Conservation (phyloP, 2,329 filamentous ascomycete genomes). For the Trichoderma guizhouense region DNA sequence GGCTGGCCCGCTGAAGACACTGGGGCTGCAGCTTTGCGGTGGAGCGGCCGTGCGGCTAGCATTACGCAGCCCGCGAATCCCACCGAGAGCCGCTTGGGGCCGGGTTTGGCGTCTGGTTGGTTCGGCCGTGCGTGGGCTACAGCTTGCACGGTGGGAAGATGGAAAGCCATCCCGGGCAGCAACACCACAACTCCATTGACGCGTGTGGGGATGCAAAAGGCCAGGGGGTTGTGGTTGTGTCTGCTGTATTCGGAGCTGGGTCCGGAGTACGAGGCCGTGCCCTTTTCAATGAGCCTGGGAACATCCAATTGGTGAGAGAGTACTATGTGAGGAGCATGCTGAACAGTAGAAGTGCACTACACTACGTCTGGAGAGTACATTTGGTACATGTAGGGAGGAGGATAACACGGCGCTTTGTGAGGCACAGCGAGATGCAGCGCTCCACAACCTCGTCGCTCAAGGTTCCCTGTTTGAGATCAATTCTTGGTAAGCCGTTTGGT, state of each 20-base stretch:
- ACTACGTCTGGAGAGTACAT: too few species aligned
- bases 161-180: background rate
- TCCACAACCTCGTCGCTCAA: background rate
- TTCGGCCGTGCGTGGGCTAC: background rate
- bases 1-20: conserved; percentile 7
- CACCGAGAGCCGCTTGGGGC: background rate
- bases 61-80: background rate
- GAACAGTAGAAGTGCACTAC: too few species aligned
- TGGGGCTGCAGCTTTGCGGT: background rate
- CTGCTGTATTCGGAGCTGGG: background rate
- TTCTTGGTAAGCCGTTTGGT: background rate
- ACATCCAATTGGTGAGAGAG: background rate
- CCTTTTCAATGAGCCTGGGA: background rate
- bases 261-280: background rate
- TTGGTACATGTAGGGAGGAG: background rate
- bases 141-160: background rate
- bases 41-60: conserved; percentile 1
- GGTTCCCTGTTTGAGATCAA: background rate
- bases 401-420: background rate
- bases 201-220: background rate
- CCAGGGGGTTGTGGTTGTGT: background rate
- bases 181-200: background rate
- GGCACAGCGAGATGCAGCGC: background rate
- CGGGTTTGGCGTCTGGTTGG: background rate
- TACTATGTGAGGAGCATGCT: too few species aligned